These are phyloP conservation scores for Neofusicoccum kwambonambiense DNA, from an alignment of 2,329 filamentous ascomycete species.

Conservation along the genomic window DNA sequence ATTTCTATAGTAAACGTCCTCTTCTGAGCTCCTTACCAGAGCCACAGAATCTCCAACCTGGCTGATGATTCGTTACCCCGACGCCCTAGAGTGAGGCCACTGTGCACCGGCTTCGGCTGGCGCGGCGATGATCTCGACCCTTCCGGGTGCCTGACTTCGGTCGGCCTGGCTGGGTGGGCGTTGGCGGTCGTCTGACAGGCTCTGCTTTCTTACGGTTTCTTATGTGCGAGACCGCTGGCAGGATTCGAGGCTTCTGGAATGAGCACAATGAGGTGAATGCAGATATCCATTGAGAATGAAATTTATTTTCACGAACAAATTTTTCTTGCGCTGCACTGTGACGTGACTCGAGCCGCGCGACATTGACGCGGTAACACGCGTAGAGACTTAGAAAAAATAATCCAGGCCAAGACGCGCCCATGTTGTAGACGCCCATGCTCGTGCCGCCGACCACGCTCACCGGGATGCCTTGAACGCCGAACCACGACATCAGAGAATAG, in stretches of 20 bases:
- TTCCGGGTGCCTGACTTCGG: conserved; percentile 68
- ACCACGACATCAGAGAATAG: no score
- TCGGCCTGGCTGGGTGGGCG: conserved; percentile 72
- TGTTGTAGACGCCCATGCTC: no score
- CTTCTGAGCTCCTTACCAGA: conserved; percentile 89
- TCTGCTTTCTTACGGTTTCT: conserved; percentile 25
- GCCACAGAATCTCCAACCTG: conserved; percentile 87
- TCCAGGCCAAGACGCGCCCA: no score
- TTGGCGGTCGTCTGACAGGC: conserved; percentile 84
- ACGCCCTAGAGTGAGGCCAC: conserved; percentile 80
- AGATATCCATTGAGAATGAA: not conserved
- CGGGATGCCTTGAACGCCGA: no score
- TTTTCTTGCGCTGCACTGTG: not conserved
- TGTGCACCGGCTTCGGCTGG: conserved; percentile 69
- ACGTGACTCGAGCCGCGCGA: not conserved
- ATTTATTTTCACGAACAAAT: not conserved
- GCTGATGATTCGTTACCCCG: conserved; percentile 84
- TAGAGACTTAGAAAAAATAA: not conserved
- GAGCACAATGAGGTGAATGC: not conserved
- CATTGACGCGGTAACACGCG: not conserved
- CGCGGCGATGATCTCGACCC: conserved; percentile 95
- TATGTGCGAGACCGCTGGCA: not conserved
- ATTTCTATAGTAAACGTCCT: conserved; percentile 97
- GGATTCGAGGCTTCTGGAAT: not conserved
- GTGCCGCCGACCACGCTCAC: no score